Evolutionary conservation across 2,329 filamentous ascomycete genomes (phyloP).

Genomic region (Parafenestella ontariensis): DNA sequence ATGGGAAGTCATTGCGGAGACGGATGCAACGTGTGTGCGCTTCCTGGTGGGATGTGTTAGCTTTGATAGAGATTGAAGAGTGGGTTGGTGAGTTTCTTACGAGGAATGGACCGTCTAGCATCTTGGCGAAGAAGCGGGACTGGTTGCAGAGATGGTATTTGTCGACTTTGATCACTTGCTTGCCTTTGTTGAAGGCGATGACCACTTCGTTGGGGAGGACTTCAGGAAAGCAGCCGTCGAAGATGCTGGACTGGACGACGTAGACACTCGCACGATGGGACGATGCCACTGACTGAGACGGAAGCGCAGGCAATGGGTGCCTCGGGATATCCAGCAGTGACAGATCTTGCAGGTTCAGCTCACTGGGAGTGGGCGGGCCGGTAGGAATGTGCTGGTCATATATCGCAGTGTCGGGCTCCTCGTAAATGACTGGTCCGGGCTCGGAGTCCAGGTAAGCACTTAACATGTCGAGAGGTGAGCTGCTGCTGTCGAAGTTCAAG

Average conservation of each 20-base stretch:
- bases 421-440: slow-evolving; percentile 5
- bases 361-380: slow-evolving; percentile 12
- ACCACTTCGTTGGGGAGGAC: slow-evolving; percentile 21
- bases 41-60: neutral
- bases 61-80: neutral
- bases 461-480: neutral
- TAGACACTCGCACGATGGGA: slow-evolving; percentile 14
- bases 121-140: slow-evolving; percentile 21
- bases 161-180: slow-evolving; percentile 19
- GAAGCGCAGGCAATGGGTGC: neutral
- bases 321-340: slow-evolving; percentile 12
- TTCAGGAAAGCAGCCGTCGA: slow-evolving; percentile 11
- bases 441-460: neutral
- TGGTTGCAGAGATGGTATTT: slow-evolving; percentile 20
- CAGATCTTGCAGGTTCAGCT: slow-evolving; percentile 19
- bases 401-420: slow-evolving; percentile 4
- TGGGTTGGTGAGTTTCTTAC: slow-evolving; percentile 4
- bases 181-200: slow-evolving; percentile 25
- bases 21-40: slow-evolving; percentile 18
- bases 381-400: neutral
- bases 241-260: slow-evolving; percentile 1
- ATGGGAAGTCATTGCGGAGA: slow-evolving; percentile 30
- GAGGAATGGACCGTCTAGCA: slow-evolving; percentile 16
- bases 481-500: neutral
- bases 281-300: neutral